Conservation (phyloP, 805 yeast genomes). For the Metschnikowia lachancei region DNA sequence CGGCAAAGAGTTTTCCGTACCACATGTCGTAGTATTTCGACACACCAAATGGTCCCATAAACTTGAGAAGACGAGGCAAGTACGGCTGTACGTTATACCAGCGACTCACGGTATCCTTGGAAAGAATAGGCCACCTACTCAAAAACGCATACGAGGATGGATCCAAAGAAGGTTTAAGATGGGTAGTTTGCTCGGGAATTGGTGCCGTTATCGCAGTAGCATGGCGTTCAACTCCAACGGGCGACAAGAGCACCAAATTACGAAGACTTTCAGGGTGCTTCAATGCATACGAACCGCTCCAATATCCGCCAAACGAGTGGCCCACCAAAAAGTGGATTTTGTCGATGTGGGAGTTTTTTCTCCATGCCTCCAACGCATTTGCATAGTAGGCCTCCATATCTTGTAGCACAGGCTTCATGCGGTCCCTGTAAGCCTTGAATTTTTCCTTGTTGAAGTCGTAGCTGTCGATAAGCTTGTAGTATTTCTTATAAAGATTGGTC, state of each 20-base stretch:
- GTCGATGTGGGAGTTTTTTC: slow-evolving; percentile 45
- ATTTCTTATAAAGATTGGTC: slow-evolving; percentile 34
- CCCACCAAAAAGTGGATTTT: slow-evolving; percentile 63
- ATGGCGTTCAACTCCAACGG: slow-evolving; percentile 75
- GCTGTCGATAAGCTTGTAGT: slow-evolving; percentile 39
- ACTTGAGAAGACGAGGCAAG: slow-evolving; percentile 48
- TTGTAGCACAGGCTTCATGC: slow-evolving; percentile 37
- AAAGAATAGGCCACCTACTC: slow-evolving; percentile 45
- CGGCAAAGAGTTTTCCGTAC: slow-evolving; percentile 39
- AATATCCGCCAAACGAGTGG: slow-evolving; percentile 78
- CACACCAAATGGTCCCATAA: slow-evolving; percentile 43
- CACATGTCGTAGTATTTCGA: slow-evolving; percentile 38
- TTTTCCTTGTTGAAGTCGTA: slow-evolving; percentile 28
- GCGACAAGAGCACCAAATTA: slow-evolving; percentile 62
- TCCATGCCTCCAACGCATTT: slow-evolving; percentile 64
- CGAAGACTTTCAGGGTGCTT: slow-evolving; percentile 54
- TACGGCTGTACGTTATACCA: slow-evolving; percentile 45
- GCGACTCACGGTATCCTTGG: slow-evolving; percentile 26
- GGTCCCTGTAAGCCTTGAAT: slow-evolving; percentile 30
- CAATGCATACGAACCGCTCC: slow-evolving; percentile 62
- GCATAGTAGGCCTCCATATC: slow-evolving; percentile 56
- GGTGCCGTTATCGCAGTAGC: slow-evolving; percentile 54
- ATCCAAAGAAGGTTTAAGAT: slow-evolving; percentile 35
- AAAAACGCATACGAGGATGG: slow-evolving; percentile 46
- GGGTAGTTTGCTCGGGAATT: slow-evolving; percentile 2